Conservation (phyloP, 768 basidiomycete genomes). For the Tricholoma terreum region DNA sequence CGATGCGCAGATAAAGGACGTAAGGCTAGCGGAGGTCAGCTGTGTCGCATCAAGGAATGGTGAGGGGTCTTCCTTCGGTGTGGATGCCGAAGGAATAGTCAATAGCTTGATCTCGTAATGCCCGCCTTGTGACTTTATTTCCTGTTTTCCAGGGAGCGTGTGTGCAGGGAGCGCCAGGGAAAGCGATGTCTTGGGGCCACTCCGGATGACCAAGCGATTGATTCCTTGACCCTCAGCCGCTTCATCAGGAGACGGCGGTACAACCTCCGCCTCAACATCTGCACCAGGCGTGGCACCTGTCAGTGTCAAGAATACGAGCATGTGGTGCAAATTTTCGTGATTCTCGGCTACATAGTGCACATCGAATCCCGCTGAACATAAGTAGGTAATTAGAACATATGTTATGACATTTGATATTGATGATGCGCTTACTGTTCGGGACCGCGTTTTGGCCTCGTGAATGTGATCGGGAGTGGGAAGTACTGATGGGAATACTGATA, state of each 20-base stretch:
- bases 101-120: constrained; percentile 75
- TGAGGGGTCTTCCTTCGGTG: constrained; percentile 26
- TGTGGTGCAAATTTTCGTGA: constrained; percentile 80
- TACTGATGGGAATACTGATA: background rate
- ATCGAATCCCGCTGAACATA: constrained; percentile 35
- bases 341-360: constrained; percentile 64
- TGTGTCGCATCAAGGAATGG: constrained; percentile 72
- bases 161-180: constrained; percentile 56
- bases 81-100: constrained; percentile 26
- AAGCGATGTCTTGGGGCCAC: constrained; percentile 54
- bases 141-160: constrained; percentile 57
- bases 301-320: constrained; percentile 71
- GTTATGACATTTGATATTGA: background rate
- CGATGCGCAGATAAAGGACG: constrained; percentile 71
- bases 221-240: constrained; percentile 35
- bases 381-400: background rate
- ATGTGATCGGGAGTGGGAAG: constrained; percentile 16
- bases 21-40: constrained; percentile 51
- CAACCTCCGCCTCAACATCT: constrained; percentile 65
- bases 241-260: constrained; percentile 42
- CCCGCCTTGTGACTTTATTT: constrained; percentile 49
- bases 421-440: constrained; percentile 16
- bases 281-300: constrained; percentile 45
- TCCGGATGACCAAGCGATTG: constrained; percentile 61
- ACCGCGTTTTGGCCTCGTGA: constrained; percentile 14